A percentile compares a stretch with the other conserved stretches of the same genome.
phyloP scores from a whole-genome alignment of 176 grass and related monocot species.

The Carex kokanica region DNA sequence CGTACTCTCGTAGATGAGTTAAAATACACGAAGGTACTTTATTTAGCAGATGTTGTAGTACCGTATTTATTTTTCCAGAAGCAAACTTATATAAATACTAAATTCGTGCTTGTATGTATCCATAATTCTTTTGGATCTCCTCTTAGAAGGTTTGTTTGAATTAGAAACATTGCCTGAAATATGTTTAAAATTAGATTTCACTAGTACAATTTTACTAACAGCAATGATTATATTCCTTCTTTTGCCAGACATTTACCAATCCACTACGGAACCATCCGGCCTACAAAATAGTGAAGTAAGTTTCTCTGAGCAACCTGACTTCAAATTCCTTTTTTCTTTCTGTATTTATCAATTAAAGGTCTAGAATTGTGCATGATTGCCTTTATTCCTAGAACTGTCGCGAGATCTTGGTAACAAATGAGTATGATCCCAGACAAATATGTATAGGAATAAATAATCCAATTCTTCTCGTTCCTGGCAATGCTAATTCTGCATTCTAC shows the following conservation, averaged over 20 bases:
- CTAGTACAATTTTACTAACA: conserved; percentile 31
- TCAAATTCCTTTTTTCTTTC: background rate
- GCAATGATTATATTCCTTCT: conserved; percentile 15
- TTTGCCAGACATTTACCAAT: conserved; percentile 75
- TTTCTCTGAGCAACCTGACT: conserved; percentile 5
- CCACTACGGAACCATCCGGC: conserved; percentile 84
- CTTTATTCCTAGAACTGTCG: background rate
- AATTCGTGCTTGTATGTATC: background rate
- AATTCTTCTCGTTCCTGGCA: background rate
- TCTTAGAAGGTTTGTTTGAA: background rate
- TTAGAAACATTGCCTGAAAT: background rate
- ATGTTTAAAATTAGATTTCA: background rate
- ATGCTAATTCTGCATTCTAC: background rate
- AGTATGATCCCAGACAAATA: background rate
- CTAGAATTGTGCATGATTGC: background rate
- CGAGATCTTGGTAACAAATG: background rate
- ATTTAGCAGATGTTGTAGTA: background rate
- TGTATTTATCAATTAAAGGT: conserved; percentile 14
- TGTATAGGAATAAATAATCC: background rate
- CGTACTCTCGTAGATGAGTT: background rate
- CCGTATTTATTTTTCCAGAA: background rate
- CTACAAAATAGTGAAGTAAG: conserved; percentile 92
- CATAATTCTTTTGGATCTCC: background rate
- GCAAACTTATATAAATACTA: background rate
- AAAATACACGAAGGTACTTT: conserved; percentile 10